Percentiles rank a stretch among this genome's conserved stretches.
These are phyloP conservation scores for Pythium coloratum DNA, from an alignment of 352 stramenopile genomes.

Conservation along the genomic window DNA sequence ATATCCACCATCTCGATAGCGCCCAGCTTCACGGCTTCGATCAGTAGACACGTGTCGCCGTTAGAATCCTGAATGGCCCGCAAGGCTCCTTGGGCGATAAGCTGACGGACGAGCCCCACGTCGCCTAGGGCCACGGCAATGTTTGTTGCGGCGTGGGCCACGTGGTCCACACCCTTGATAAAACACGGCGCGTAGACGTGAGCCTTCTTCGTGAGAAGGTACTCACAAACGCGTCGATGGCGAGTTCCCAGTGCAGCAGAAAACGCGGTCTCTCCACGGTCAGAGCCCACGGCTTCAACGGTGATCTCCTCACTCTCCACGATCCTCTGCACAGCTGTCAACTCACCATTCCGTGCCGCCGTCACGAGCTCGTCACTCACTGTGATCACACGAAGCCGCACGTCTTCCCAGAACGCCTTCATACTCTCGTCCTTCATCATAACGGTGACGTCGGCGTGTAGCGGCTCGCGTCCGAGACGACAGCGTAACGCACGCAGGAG, in stretches of 20 bases:
- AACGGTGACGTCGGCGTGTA: neutral
- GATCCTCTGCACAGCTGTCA: neutral
- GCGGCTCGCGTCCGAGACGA: neutral
- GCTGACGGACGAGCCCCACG: neutral
- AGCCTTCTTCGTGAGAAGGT: neutral
- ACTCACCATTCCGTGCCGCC: neutral
- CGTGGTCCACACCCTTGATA: neutral
- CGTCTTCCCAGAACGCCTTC: neutral
- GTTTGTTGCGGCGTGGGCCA: neutral
- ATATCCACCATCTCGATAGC: neutral
- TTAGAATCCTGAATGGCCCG: neutral
- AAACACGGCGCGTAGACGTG: neutral
- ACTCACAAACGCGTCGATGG: neutral
- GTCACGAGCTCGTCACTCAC: neutral
- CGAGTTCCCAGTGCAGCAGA: neutral
- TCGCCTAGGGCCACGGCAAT: neutral
- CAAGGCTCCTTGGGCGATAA: neutral
- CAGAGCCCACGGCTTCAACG: neutral
- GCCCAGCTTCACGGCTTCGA: neutral
- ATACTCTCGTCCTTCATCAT: neutral
- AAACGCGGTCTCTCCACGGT: neutral
- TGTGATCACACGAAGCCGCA: neutral
- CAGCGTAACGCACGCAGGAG: neutral
- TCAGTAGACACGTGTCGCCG: neutral
- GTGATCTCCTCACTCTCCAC: neutral